These are phyloP conservation scores for Backusella luteola DNA, from an alignment of 192 early-diverging fungal species.

Conservation along the genomic window DNA sequence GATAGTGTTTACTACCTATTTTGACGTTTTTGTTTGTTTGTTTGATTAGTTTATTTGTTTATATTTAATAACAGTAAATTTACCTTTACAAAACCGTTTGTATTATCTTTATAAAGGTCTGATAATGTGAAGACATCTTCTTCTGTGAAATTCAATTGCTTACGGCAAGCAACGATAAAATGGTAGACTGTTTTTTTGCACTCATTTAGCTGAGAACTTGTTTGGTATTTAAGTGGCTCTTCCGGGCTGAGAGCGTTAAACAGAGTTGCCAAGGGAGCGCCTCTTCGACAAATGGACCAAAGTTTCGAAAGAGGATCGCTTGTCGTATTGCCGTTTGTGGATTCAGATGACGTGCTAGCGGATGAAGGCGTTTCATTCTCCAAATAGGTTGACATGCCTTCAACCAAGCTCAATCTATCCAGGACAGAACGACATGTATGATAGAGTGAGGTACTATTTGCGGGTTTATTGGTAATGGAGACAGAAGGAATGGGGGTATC, in stretches of 20 bases:
- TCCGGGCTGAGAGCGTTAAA: conserved; percentile 68
- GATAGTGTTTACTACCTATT: conserved; percentile 81
- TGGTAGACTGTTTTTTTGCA: conserved; percentile 84
- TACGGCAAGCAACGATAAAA: conserved; percentile 87
- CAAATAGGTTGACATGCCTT: conserved; percentile 67
- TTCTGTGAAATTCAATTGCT: conserved; percentile 68
- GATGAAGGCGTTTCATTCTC: conserved; percentile 37
- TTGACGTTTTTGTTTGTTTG: background rate
- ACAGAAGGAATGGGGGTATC: conserved; percentile 31
- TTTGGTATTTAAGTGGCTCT: conserved; percentile 56
- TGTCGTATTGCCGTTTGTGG: conserved; percentile 18
- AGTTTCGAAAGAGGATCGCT: conserved; percentile 71
- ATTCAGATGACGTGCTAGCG: conserved; percentile 6
- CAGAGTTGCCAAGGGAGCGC: conserved; percentile 66
- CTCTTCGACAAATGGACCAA: conserved; percentile 71
- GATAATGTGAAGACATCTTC: conserved; percentile 82
- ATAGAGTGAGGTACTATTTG: conserved; percentile 60
- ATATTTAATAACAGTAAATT: background rate
- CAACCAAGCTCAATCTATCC: conserved; percentile 70
- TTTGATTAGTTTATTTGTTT: background rate
- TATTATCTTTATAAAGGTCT: conserved; percentile 91
- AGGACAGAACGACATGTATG: conserved; percentile 67
- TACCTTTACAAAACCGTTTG: conserved; percentile 96
- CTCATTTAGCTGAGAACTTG: conserved; percentile 55
- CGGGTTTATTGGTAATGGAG: conserved; percentile 37